A percentile compares a stretch with the other conserved stretches of the same genome.
phyloP scores from a whole-genome alignment of 805 yeast genomes.

The Saccharomyces mikatae region DNA sequence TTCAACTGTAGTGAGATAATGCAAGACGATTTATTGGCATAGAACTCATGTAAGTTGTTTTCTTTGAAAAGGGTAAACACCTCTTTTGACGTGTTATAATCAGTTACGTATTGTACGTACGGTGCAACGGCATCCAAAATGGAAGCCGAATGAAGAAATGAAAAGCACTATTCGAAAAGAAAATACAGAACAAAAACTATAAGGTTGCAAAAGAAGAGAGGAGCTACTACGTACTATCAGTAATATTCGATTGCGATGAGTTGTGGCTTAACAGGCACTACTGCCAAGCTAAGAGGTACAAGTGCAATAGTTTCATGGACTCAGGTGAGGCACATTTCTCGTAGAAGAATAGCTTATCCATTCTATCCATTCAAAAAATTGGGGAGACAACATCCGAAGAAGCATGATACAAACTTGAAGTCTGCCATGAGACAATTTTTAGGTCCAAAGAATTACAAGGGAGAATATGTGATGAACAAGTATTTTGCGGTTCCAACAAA shows the following conservation, averaged over 20 bases:
- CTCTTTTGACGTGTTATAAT: neutral
- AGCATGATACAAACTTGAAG: constrained; percentile 46
- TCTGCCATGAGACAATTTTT: constrained; percentile 63
- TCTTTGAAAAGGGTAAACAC: neutral
- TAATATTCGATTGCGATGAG: neutral
- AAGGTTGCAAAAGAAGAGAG: neutral
- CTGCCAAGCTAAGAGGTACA: neutral
- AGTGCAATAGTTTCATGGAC: neutral
- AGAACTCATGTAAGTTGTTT: neutral
- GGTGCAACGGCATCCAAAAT: neutral
- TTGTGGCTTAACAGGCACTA: neutral
- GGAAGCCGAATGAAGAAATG: neutral
- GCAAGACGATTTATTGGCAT: neutral
- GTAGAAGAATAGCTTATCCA: constrained; percentile 49
- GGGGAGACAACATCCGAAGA: constrained; percentile 34
- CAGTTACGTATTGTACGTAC: neutral
- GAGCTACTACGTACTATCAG: neutral
- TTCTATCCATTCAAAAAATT: constrained; percentile 39
- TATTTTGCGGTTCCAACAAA: constrained; percentile 59
- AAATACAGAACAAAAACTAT: neutral
- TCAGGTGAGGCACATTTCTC: constrained; percentile 41
- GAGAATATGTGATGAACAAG: constrained; percentile 71
- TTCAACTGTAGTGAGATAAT: too few species aligned
- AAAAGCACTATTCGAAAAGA: neutral
- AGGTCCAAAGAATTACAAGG: constrained; percentile 78